phyloP scores from a whole-genome alignment of 371 early-diverging fungal species.

The Zancudomyces culisetae region DNA sequence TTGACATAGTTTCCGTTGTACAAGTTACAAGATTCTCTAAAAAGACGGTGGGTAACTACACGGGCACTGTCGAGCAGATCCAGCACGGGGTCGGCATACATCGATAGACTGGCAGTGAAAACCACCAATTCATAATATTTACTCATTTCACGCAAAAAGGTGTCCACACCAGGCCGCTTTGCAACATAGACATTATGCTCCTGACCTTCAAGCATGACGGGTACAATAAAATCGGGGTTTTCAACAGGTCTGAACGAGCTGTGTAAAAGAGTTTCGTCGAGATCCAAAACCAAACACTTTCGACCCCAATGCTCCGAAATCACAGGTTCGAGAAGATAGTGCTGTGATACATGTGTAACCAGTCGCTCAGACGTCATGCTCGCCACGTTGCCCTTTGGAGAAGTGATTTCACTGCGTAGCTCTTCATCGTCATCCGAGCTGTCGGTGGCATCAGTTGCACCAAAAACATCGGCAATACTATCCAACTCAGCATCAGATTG shows the following conservation, averaged over 20 bases:
- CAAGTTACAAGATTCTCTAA: constrained; percentile 88
- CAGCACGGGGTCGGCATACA: constrained; percentile 93
- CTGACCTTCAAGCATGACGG: constrained; percentile 55
- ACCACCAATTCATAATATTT: constrained; percentile 82
- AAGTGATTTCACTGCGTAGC: constrained; percentile 21
- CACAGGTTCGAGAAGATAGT: constrained; percentile 17
- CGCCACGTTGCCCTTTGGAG: constrained; percentile 19
- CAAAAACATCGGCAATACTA: background rate
- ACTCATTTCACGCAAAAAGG: constrained; percentile 71
- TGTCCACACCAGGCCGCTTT: constrained; percentile 88
- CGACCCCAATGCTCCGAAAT: constrained; percentile 31
- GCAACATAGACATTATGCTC: constrained; percentile 85
- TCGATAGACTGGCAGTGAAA: constrained; percentile 87
- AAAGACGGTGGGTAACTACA: constrained; percentile 75
- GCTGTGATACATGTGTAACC: constrained; percentile 14
- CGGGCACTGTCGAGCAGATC: constrained; percentile 73
- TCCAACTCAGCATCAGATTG: background rate
- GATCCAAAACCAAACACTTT: constrained; percentile 72
- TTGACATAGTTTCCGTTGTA: constrained; percentile 93
- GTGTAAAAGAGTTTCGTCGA: constrained; percentile 72
- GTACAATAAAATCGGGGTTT: constrained; percentile 22
- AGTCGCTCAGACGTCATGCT: constrained; percentile 21
- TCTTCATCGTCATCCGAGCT: constrained; percentile 11
- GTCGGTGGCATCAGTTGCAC: constrained; percentile 2
- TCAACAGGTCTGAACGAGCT: constrained; percentile 41